Evolutionary conservation across 2,329 filamentous ascomycete species (phyloP).

Genomic region (Triangularia verruculosa): DNA sequence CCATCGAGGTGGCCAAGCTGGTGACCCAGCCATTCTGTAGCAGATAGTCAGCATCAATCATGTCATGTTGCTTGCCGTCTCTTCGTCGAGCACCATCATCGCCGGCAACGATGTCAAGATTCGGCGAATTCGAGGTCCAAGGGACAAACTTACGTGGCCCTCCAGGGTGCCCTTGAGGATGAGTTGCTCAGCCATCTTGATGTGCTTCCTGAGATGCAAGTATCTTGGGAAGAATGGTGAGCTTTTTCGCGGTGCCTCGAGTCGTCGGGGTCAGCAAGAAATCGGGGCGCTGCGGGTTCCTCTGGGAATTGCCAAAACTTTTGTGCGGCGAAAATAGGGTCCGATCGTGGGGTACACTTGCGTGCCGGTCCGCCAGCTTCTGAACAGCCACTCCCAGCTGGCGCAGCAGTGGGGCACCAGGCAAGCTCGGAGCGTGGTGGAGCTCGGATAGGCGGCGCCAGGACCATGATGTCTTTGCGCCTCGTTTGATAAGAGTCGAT

Average conservation of each 20-base stretch:
- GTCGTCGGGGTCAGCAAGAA: constrained; percentile 30
- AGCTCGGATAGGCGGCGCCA: neutral
- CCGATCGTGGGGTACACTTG: constrained; percentile 34
- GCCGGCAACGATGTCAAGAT: constrained; percentile 3
- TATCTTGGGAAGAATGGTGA: constrained; percentile 40
- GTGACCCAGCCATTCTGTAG: constrained; percentile 92
- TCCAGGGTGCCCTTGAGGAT: constrained; percentile 96
- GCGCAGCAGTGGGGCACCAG: neutral
- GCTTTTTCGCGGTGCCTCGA: constrained; percentile 28
- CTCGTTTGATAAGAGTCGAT: neutral
- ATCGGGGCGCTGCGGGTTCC: constrained; percentile 31
- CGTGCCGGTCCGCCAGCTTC: constrained; percentile 14
- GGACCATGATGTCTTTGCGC: neutral
- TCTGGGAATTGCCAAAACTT: constrained; percentile 43
- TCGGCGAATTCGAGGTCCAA: constrained; percentile 23
- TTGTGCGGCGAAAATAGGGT: constrained; percentile 55
- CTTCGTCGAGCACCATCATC: neutral
- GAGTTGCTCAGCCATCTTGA: constrained; percentile 83
- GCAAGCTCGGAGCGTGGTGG: neutral
- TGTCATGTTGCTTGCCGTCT: neutral
- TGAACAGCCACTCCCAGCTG: constrained; percentile 18
- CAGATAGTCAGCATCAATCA: constrained; percentile 28
- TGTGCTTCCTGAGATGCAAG: constrained; percentile 39
- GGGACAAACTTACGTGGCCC: constrained; percentile 73
- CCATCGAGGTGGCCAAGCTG: constrained; percentile 94